Conservation (phyloP, 2,329 filamentous ascomycete species). For the Diaporthe velutina region DNA sequence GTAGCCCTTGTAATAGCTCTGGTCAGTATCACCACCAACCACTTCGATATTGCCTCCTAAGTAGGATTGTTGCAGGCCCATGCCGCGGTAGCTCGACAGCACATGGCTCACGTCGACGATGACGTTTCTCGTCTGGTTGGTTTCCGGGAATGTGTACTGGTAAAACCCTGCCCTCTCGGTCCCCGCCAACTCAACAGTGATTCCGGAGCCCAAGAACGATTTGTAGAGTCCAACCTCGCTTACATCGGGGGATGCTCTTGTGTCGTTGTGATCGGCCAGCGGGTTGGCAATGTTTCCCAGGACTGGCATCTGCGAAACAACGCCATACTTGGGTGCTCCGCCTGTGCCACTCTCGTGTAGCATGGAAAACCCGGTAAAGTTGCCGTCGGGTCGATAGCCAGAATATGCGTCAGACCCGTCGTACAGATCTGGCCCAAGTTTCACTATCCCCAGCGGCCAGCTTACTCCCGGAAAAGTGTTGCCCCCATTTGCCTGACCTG, state of each 20-base stretch:
- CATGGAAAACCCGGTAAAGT: conserved; percentile 72
- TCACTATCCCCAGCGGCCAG: conserved; percentile 61
- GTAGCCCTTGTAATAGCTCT: conserved; percentile 68
- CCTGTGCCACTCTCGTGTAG: conserved; percentile 77
- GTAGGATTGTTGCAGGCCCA: conserved; percentile 73
- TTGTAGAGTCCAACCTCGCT: conserved; percentile 73
- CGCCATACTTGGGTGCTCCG: conserved; percentile 78
- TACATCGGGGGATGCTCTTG: conserved; percentile 62
- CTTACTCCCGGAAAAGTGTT: conserved; percentile 65
- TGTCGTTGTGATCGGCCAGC: conserved; percentile 67
- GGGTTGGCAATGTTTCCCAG: conserved; percentile 65
- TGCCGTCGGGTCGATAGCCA: conserved; percentile 63
- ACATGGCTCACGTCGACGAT: conserved; percentile 76
- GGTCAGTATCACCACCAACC: conserved; percentile 64
- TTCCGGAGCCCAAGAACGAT: conserved; percentile 66
- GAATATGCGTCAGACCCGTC: conserved; percentile 65
- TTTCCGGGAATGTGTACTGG: conserved; percentile 69
- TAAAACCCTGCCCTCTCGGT: conserved; percentile 70
- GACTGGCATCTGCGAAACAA: conserved; percentile 71
- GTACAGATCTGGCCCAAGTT: conserved; percentile 63
- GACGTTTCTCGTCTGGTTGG: conserved; percentile 56
- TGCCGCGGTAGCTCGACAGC: conserved; percentile 71
- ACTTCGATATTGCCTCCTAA: conserved; percentile 70
- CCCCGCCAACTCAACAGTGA: conserved; percentile 69
- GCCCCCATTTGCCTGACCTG: conserved; percentile 58